Percentiles rank a stretch among this genome's conserved stretches.
Evolutionary conservation across 2,329 filamentous ascomycete species (phyloP).

Genomic region (Exophiala oligosperma): DNA sequence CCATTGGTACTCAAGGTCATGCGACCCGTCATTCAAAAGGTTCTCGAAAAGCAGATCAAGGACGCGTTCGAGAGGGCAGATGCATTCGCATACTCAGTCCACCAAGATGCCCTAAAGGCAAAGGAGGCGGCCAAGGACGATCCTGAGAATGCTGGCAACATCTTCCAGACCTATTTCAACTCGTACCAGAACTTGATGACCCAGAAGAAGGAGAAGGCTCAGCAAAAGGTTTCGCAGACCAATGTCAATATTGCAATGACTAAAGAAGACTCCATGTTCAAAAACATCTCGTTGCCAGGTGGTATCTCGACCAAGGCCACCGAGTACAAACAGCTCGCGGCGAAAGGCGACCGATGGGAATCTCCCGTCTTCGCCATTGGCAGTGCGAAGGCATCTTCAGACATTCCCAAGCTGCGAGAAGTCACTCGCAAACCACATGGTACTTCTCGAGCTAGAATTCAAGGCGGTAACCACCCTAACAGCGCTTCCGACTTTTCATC

Average conservation of each 20-base stretch:
- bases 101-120: conserved; percentile 78
- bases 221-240: conserved; percentile 62
- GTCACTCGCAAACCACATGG: conserved; percentile 62
- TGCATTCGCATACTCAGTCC: conserved; percentile 69
- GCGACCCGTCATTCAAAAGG: conserved; percentile 81
- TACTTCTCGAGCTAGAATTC: conserved; percentile 39
- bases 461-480: conserved; percentile 30
- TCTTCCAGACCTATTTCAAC: conserved; percentile 80
- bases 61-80: conserved; percentile 78
- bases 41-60: conserved; percentile 84
- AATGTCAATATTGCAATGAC: conserved; percentile 83
- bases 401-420: conserved; percentile 61
- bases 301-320: conserved; percentile 92
- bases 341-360: conserved; percentile 91
- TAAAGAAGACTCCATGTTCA: conserved; percentile 89
- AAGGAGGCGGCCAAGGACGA: conserved; percentile 65
- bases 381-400: conserved; percentile 67
- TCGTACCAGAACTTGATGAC: conserved; percentile 73
- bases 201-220: conserved; percentile 75
- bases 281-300: conserved; percentile 78
- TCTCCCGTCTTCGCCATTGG: conserved; percentile 91
- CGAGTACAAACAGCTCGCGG: conserved; percentile 84
- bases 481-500: conserved; percentile 5
- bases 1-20: conserved; percentile 81
- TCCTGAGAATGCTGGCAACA: conserved; percentile 73